Evolutionary conservation across 192 early-diverging fungal species (phyloP).

Genomic region (Coemansia umbellata): DNA sequence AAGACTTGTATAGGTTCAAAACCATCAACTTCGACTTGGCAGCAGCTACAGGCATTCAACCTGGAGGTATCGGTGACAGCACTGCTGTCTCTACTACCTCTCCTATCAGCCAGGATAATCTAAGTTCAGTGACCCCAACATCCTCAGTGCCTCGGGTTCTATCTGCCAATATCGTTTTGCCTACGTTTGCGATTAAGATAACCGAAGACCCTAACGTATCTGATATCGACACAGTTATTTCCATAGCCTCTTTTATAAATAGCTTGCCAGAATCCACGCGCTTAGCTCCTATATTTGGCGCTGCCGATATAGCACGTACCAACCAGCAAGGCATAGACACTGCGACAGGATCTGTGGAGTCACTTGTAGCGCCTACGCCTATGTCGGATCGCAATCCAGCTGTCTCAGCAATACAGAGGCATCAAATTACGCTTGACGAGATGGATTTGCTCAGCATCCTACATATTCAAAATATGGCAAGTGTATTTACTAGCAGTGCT

Average conservation of each 20-base stretch:
- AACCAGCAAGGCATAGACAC: neutral
- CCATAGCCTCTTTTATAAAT: constrained; percentile 13
- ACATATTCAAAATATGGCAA: constrained; percentile 1
- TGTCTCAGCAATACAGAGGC: constrained; percentile 3
- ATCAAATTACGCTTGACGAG: constrained; percentile 27
- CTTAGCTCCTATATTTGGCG: constrained; percentile 2
- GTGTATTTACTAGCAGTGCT: neutral
- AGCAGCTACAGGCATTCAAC: neutral
- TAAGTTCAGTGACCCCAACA: constrained; percentile 3
- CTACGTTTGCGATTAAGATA: constrained; percentile 32
- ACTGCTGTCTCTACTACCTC: neutral
- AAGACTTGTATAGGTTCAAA: neutral
- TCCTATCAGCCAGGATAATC: too few species aligned
- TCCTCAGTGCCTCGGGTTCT: constrained; percentile 31
- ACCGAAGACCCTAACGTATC: constrained; percentile 16
- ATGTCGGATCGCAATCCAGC: neutral
- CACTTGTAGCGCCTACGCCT: neutral
- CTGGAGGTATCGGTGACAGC: neutral
- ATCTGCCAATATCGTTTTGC: constrained; percentile 38
- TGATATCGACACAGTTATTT: constrained; percentile 16
- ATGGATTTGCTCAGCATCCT: constrained; percentile 20
- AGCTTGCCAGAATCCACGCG: neutral
- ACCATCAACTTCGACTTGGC: neutral
- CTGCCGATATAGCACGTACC: neutral
- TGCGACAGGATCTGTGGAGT: neutral